Evolutionary conservation across 176 grass and related monocot species (phyloP), one percentile per base, ranked within the genome.

Genomic region (Puya raimondii): DNA sequence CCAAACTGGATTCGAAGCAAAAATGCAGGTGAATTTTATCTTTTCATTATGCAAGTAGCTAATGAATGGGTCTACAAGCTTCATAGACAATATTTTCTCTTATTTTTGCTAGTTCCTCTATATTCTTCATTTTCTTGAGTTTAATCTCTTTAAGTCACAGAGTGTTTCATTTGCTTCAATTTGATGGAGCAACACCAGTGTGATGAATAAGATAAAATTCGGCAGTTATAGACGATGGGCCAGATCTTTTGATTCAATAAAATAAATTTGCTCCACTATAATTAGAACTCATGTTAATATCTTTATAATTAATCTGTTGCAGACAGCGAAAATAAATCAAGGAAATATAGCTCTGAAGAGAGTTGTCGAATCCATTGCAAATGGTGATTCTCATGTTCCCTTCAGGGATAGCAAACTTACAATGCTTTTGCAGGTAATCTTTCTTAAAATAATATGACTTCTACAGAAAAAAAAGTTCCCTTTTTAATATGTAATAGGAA

Each of bases 271-370:
- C 33, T 5, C 20, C 1, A 57, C 65, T 84, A 3, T 16, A 1
- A 27, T 70, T 67, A 67, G 2, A 68, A 27, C 4, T 54, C 11
- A 25, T 0, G 26, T 86, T 1, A 47, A 25, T 74, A 69, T 63
- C 47, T 66, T 68, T 17, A 42, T 10, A 2, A 4, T 49, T 67
- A 53, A 53, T 70, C 61, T 66, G 79, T 63, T 2, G 13, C 84
- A 97, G 89, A 97, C 93, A 0, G 84, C 89, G 42, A 97, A 97
- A 72, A 97, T 92, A 51, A 97, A 97, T 15, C 89, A 92, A 72
- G 93, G 89, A 25, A 97, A 97, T 42, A 87, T 78, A 50, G 93
- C 93, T 48, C 74, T 97, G 23, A 92, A 97, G 78, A 71, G 89
- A 80, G 93, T 97, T 33, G 89, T 97, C 11, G 93, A 97, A 63